A percentile compares a stretch with the other conserved stretches of the same genome.
These are phyloP conservation scores for Globisporangium heterothallicum DNA, from an alignment of 352 stramenopile genomes.

Conservation along the genomic window DNA sequence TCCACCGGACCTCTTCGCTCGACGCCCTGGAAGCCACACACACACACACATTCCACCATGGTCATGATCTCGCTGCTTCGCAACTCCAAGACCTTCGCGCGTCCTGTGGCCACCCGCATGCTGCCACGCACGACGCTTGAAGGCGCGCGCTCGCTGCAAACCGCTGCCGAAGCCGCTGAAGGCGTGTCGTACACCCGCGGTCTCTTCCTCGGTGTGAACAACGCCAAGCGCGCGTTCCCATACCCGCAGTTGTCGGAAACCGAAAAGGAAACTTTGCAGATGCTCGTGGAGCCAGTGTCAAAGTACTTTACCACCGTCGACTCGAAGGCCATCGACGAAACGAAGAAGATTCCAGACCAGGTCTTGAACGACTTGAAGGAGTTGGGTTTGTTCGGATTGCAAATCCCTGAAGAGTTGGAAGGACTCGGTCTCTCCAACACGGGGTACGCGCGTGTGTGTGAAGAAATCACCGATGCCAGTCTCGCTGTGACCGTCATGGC, in stretches of 20 bases:
- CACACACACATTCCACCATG: slow-evolving; percentile 14
- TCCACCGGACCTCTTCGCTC: slow-evolving; percentile 2
- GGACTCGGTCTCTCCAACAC: slow-evolving; percentile 81
- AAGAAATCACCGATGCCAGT: slow-evolving; percentile 79
- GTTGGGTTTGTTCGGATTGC: slow-evolving; percentile 80
- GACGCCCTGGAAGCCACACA: slow-evolving; percentile 2
- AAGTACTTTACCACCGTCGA: slow-evolving; percentile 78
- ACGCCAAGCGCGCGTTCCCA: slow-evolving; percentile 65
- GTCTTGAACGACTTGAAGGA: slow-evolving; percentile 76
- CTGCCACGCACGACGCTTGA: slow-evolving; percentile 6
- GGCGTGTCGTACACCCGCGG: slow-evolving; percentile 77
- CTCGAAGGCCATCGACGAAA: slow-evolving; percentile 73
- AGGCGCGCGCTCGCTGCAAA: slow-evolving; percentile 48
- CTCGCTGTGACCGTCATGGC: slow-evolving; percentile 84
- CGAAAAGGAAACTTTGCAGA: slow-evolving; percentile 79
- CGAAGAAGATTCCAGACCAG: slow-evolving; percentile 67
- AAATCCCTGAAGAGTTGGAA: slow-evolving; percentile 79
- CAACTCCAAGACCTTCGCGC: slow-evolving; percentile 9
- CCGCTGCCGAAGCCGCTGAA: slow-evolving; percentile 53
- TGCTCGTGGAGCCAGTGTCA: slow-evolving; percentile 75
- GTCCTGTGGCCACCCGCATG: slow-evolving; percentile 13
- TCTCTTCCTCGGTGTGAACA: slow-evolving; percentile 82
- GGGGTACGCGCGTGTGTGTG: slow-evolving; percentile 77
- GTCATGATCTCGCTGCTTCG: slow-evolving; percentile 47
- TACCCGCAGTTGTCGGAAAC: slow-evolving; percentile 68